Percentiles rank a stretch among this genome's conserved stretches.
Evolutionary conservation across 192 early-diverging fungal species (phyloP).

Genomic region (Funneliformis mosseae): DNA sequence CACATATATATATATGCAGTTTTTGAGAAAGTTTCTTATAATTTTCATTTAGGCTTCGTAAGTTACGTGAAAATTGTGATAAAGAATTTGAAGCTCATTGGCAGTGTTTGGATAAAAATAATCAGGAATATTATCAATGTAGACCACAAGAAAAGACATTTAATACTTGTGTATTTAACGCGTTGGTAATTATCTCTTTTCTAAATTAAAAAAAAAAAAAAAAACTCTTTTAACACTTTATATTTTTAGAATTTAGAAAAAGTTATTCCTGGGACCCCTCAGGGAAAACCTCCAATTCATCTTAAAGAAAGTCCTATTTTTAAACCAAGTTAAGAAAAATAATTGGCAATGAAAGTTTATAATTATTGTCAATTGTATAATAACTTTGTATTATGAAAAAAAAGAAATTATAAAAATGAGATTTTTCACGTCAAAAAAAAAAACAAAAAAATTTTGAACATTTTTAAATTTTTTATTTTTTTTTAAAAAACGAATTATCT

Average conservation of each 20-base stretch:
- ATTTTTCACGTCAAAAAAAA: too few relatives aligned
- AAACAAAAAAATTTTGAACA: too few relatives aligned
- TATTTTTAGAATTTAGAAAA: conserved; percentile 64
- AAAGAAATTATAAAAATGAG: background rate
- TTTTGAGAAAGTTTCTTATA: background rate
- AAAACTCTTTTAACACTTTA: background rate
- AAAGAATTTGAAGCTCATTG: conserved; percentile 87
- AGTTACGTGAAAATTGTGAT: conserved; percentile 89
- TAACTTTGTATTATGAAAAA: too few relatives aligned
- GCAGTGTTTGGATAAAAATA: conserved; percentile 89
- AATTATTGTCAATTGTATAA: too few relatives aligned
- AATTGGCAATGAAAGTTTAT: background rate
- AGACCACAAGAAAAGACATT: conserved; percentile 76
- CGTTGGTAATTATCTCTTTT: conserved; percentile 65
- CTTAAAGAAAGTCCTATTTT: conserved; percentile 27
- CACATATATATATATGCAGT: background rate
- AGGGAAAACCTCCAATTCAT: conserved; percentile 22
- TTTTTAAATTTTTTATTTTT: too few relatives aligned
- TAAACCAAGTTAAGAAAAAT: background rate
- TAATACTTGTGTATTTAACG: conserved; percentile 88
- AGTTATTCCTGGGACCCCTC: conserved; percentile 60
- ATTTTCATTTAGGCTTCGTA: conserved; percentile 64
- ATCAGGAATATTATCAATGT: conserved; percentile 85
- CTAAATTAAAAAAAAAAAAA: background rate
- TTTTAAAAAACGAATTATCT: too few relatives aligned